Evolutionary conservation across 2,329 filamentous ascomycete genomes (phyloP), one percentile per base, ranked within the genome.

Genomic region (Mycosphaerelloides madeirae): DNA sequence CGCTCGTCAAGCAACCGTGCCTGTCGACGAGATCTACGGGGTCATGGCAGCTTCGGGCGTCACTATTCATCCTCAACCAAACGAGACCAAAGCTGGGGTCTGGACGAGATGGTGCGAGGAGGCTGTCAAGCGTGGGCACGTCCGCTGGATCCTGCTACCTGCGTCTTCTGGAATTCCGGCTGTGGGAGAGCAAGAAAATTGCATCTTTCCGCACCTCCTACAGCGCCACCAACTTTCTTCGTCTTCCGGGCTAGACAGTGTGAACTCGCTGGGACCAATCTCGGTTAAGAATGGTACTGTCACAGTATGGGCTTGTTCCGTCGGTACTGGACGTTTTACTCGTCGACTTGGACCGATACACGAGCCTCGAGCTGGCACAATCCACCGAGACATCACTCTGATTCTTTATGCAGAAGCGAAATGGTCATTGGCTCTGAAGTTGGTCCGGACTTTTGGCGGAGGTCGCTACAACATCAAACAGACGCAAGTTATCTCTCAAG

Each of bases 1-100:
- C n/a, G n/a, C n/a, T n/a, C n/a, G n/a, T 9, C 34, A 35, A 12
- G 40, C 40, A 7, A 29, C 31, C 2, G 20, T 35, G n/a, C 16
- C 40, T 7, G 40, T 43, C 14, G 40, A 43, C 14, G 31, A 43
- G 18, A 32, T 43, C 6, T 43, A 35, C 36, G 40, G 40, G 6
- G 18, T 35, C 4, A 43, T 43, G 40, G 40, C 40, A 7, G 40
- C 40, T 1, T 36, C 40, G 7, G 40, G 40, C 29, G 40, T 43
- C 15, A 43, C 32, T n/a, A 16, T 36, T 14, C 3, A 18, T 29
- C 31, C 40, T 13, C 5, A 15, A 16, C 8, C 31, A 13, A 31
- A 15, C 14, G 31, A 43, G 14, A 36, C 18, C 18, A 36, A 29
- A 29, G 31, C 19, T 3, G 11, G 32, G n/a, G 31, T 32, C 2